Conservation (phyloP, 192 early-diverging fungal species). For the Spizellomyces sp. region DNA sequence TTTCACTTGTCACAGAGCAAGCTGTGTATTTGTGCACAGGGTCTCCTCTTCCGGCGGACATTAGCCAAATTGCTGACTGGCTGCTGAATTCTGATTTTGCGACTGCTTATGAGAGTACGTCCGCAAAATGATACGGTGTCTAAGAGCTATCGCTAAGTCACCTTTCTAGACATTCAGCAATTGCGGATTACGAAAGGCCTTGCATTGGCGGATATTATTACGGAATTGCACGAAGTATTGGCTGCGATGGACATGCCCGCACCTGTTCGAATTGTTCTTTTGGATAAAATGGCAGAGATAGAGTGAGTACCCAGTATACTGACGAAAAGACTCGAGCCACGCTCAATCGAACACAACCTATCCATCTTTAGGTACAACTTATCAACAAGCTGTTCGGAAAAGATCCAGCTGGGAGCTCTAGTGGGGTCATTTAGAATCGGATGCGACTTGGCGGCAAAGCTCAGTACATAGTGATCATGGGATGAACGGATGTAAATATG, state of each 20-base stretch:
- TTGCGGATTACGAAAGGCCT: conserved; percentile 84
- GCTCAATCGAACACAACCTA: conserved; percentile 8
- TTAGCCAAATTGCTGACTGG: conserved; percentile 70
- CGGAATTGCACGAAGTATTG: conserved; percentile 71
- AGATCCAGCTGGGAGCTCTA: conserved; percentile 83
- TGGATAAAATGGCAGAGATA: conserved; percentile 84
- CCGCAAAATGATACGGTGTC: neutral
- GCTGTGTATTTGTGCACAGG: conserved; percentile 93
- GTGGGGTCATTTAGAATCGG: conserved; percentile 86
- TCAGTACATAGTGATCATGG: conserved; percentile 10
- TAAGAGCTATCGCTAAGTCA: neutral
- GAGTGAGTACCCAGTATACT: conserved; percentile 61
- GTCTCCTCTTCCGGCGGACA: conserved; percentile 84
- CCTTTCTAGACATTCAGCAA: conserved; percentile 58
- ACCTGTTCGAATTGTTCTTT: conserved; percentile 64
- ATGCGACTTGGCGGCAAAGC: conserved; percentile 60
- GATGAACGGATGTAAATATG: too few relatives aligned
- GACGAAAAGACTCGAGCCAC: neutral
- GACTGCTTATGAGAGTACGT: conserved; percentile 53
- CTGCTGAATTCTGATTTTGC: conserved; percentile 88
- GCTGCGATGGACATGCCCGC: conserved; percentile 74
- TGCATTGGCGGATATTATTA: conserved; percentile 89
- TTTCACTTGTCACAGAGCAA: conserved; percentile 70
- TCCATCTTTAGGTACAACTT: conserved; percentile 69
- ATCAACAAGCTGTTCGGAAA: conserved; percentile 80